Percentiles rank a stretch among this genome's conserved stretches.
Evolutionary conservation across 73 alveolate species (phyloP).

Genomic region (Tetrahymena borealis): DNA sequence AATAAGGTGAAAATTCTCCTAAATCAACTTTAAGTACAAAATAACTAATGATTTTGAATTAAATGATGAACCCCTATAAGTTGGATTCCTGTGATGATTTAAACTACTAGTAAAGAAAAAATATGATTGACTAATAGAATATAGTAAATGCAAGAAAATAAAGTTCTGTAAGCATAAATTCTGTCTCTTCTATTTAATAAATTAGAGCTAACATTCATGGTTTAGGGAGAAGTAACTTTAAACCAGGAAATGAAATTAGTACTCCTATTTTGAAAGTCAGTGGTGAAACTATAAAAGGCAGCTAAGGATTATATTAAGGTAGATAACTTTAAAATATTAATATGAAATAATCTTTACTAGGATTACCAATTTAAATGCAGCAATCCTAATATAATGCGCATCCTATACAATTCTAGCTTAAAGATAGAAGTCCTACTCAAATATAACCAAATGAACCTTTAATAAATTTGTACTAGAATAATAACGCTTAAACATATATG

Average conservation of each 20-base stretch:
- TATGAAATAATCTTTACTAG: too few species aligned
- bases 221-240: background rate
- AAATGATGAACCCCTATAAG: background rate
- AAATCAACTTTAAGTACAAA: background rate
- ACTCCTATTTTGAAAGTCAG: background rate
- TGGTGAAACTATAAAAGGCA: background rate
- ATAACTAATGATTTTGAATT: background rate
- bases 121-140: background rate
- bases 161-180: background rate
- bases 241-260: background rate
- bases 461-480: too few species aligned
- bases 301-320: too few species aligned
- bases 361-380: too few species aligned
- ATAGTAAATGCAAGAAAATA: background rate
- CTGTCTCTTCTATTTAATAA: background rate
- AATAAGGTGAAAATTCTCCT: background rate
- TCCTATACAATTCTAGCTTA: too few species aligned
- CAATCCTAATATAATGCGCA: too few species aligned
- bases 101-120: background rate
- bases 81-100: background rate
- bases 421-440: too few species aligned
- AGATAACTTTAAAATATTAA: too few species aligned
- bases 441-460: too few species aligned
- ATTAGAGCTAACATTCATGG: background rate
- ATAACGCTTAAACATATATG: too few species aligned